Percentiles rank a stretch among this genome's conserved stretches.
Conservation (phyloP, 2,329 filamentous ascomycete genomes). For the Hypoxylon sp. region DNA sequence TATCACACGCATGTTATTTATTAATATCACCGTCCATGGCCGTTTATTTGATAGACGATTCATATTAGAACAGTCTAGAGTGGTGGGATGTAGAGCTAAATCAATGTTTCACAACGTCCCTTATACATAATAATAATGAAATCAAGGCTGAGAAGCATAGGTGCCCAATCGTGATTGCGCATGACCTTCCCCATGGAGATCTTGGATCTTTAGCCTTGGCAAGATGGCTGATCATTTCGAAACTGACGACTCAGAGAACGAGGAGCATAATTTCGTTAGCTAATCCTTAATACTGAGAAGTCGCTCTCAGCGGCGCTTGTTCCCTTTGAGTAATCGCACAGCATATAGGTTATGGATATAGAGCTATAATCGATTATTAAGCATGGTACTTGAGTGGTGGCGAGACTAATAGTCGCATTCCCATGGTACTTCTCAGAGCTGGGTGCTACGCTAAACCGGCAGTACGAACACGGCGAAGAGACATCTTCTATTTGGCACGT, state of each 20-base stretch:
- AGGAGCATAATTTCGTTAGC: slow-evolving; percentile 12
- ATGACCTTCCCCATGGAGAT: slow-evolving; percentile 35
- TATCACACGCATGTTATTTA: slow-evolving; percentile 9
- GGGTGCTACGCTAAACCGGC: slow-evolving; percentile 27
- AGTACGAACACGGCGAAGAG: slow-evolving; percentile 35
- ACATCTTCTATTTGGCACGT: slow-evolving; percentile 6
- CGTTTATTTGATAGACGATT: slow-evolving; percentile 10
- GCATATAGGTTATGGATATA: slow-evolving; percentile 14
- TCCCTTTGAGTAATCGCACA: slow-evolving; percentile 17
- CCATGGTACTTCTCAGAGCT: slow-evolving; percentile 24
- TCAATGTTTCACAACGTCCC: background rate
- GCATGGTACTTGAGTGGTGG: slow-evolving; percentile 2
- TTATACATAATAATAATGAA: slow-evolving; percentile 7
- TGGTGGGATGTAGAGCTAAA: background rate
- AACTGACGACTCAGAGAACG: slow-evolving; percentile 10
- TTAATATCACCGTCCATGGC: background rate
- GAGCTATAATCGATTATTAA: slow-evolving; percentile 28
- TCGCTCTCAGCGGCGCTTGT: slow-evolving; percentile 10
- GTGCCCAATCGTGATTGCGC: slow-evolving; percentile 26
- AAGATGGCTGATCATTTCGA: slow-evolving; percentile 23
- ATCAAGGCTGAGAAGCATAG: slow-evolving; percentile 7
- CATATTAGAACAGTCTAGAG: slow-evolving; percentile 1
- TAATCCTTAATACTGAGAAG: slow-evolving; percentile 17
- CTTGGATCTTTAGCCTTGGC: slow-evolving; percentile 38
- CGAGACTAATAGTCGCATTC: slow-evolving; percentile 12